A percentile compares a stretch with the other conserved stretches of the same genome.
Conservation (phyloP, 768 basidiomycete genomes). For the Saitozyma podzolica region DNA sequence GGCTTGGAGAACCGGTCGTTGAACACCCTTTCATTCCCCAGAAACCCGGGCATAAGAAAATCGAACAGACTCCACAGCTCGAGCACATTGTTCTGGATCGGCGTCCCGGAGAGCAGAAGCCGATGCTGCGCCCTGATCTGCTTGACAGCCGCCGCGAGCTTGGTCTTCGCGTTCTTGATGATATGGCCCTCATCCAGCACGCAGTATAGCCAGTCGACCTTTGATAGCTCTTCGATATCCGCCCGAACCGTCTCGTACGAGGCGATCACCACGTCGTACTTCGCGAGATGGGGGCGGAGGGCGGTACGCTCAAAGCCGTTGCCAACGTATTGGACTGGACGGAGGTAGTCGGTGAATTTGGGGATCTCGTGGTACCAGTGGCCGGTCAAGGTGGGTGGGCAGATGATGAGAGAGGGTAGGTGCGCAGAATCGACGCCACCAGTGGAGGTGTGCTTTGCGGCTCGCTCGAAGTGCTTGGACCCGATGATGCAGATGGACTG, state of each 20-base stretch:
- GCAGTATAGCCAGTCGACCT: conserved; percentile 87
- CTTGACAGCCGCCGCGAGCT: conserved; percentile 95
- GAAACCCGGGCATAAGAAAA: conserved; percentile 98
- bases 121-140: conserved; percentile 85
- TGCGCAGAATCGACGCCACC: conserved; percentile 74
- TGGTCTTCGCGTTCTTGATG: conserved; percentile 98
- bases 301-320: conserved; percentile 75
- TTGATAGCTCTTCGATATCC: conserved; percentile 74
- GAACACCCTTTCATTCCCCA: conserved; percentile 92
- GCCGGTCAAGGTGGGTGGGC: conserved; percentile 94
- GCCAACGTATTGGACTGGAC: conserved; percentile 84
- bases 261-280: conserved; percentile 88
- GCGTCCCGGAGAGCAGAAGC: conserved; percentile 91
- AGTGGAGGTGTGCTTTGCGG: conserved; percentile 65
- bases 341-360: conserved; percentile 83
- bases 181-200: conserved; percentile 97
- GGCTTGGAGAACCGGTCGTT: conserved; percentile 95
- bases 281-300: conserved; percentile 65
- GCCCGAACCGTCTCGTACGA: conserved; percentile 98
- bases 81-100: conserved; percentile 97
- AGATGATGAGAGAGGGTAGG: conserved; percentile 90
- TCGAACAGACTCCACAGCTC: conserved; percentile 99
- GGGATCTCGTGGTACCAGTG: conserved; percentile 99
- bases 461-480: conserved; percentile 86
- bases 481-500: conserved; percentile 97